Evolutionary conservation across 768 basidiomycete species (phyloP).

Genomic region (Tulasnella sp.): DNA sequence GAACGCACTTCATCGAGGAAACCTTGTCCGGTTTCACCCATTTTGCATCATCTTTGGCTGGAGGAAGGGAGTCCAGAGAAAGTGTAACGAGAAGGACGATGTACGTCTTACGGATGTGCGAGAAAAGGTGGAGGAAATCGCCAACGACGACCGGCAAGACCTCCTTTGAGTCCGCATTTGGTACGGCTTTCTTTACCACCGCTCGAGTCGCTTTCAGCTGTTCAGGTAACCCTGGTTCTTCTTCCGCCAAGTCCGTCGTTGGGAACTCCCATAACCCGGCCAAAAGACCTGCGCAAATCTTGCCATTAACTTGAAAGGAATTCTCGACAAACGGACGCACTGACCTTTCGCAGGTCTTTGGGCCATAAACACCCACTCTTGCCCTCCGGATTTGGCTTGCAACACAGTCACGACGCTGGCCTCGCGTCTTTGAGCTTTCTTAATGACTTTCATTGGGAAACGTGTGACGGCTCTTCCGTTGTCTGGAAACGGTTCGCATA

Average conservation of each 20-base stretch:
- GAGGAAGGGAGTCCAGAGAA: slow-evolving; percentile 6
- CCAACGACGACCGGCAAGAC: not conserved
- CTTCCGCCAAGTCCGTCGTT: slow-evolving; percentile 38
- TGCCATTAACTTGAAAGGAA: not conserved
- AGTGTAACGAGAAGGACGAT: slow-evolving; percentile 21
- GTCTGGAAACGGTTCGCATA: slow-evolving; percentile 48
- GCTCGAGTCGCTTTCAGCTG: slow-evolving; percentile 28
- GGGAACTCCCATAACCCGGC: slow-evolving; percentile 89
- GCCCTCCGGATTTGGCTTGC: slow-evolving; percentile 46
- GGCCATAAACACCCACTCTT: slow-evolving; percentile 62
- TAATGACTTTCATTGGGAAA: slow-evolving; percentile 80
- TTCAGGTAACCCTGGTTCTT: not conserved
- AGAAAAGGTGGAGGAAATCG: slow-evolving; percentile 65
- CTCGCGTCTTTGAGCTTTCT: slow-evolving; percentile 77
- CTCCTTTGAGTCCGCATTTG: not conserved
- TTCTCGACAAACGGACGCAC: not conserved
- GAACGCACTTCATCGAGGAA: slow-evolving; percentile 14
- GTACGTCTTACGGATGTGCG: slow-evolving; percentile 80
- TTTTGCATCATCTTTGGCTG: slow-evolving; percentile 1
- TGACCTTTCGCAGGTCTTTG: slow-evolving; percentile 75
- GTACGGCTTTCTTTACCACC: slow-evolving; percentile 45
- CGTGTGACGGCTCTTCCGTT: slow-evolving; percentile 38
- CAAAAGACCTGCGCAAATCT: slow-evolving; percentile 54
- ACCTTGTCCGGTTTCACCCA: slow-evolving; percentile 5
- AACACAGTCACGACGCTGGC: slow-evolving; percentile 76